Evolutionary conservation across 768 basidiomycete species (phyloP), one percentile per base, ranked within the genome.

Genomic region (Cystofilobasidium macerans): DNA sequence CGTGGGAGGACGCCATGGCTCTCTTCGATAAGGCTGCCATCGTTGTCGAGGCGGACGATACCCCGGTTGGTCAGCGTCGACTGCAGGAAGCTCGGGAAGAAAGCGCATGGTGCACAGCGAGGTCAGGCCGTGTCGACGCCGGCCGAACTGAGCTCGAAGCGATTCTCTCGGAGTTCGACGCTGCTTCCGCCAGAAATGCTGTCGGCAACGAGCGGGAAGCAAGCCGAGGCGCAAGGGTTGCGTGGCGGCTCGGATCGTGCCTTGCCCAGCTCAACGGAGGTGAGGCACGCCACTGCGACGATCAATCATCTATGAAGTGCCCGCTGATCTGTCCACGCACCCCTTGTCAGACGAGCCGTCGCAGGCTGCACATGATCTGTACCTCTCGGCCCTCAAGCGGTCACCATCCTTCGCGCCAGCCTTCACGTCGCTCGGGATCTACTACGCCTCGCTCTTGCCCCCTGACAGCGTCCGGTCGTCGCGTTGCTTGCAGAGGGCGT

Each of bases 401-500:
- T 82, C 82, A 59, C 75, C 88, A 0, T 79, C 82, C 12, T 95
- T 85, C 73, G 91, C 94, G 0, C 87, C 95, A 1, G 85, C 95
- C 0, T 98, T 90, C 74, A 94, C 94, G 3, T 90, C 90, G 0
- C 82, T 99, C 2, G 95, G 95, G 9, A 78, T 89, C 56, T 92
- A 92, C 76, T 98, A 98, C 75, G 76, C 82, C 24, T 86, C 91
- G 47, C 78, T 82, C 4, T 76, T 79, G 14, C 89, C 90, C 0
- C 83, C 85, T 0, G 93, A 98, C 75, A 85, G 84, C 28, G 82
- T 83, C 8, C 84, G 93, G 42, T 88, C 94, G 0, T 86, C 88
- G 3, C 93, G 92, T 74, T 98, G 94, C 74, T 97, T 94, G 76
- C 92, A 98, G 72, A 97, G 94, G 72, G 95, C 94, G 0, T 97